Conservation (phyloP, 1,139 yeast species). For the Kurtzmaniella quercitrusa region DNA sequence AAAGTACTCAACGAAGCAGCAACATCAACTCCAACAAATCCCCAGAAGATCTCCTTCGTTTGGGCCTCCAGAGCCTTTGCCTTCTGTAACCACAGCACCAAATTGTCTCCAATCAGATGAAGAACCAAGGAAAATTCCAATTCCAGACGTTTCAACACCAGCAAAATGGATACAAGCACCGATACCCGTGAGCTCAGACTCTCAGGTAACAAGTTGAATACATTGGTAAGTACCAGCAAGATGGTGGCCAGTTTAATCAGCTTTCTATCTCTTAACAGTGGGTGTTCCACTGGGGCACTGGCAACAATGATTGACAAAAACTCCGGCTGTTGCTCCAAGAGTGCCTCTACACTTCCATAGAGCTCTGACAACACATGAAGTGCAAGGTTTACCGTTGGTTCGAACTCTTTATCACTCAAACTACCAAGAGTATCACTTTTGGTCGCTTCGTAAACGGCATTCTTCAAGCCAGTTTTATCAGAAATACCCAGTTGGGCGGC, state of each 20-base stretch:
- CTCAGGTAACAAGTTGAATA: slow-evolving; percentile 42
- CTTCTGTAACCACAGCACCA: slow-evolving; percentile 33
- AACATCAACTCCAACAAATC: slow-evolving; percentile 34
- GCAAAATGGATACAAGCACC: slow-evolving; percentile 31
- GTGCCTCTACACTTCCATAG: slow-evolving; percentile 21
- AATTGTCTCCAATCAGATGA: slow-evolving; percentile 33
- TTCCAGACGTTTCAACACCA: slow-evolving; percentile 26
- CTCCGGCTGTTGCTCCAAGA: slow-evolving; percentile 25
- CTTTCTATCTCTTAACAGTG: slow-evolving; percentile 45
- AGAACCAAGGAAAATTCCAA: slow-evolving; percentile 34
- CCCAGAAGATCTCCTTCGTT: slow-evolving; percentile 34
- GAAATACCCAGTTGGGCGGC: slow-evolving; percentile 20
- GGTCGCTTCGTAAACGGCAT: slow-evolving; percentile 24
- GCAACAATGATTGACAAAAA: slow-evolving; percentile 29
- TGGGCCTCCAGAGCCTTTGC: slow-evolving; percentile 27
- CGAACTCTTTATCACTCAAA: slow-evolving; percentile 43
- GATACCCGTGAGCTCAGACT: slow-evolving; percentile 29
- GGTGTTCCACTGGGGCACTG: slow-evolving; percentile 34
- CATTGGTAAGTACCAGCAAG: slow-evolving; percentile 38
- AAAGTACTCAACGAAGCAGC: slow-evolving; percentile 25
- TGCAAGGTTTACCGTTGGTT: slow-evolving; percentile 42
- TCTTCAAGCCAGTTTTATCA: slow-evolving; percentile 26
- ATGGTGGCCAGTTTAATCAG: slow-evolving; percentile 42
- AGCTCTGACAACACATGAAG: slow-evolving; percentile 33
- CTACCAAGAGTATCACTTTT: slow-evolving; percentile 24